Conservation (phyloP, 371 early-diverging fungal species). For the Zopfochytrium polystomum region DNA sequence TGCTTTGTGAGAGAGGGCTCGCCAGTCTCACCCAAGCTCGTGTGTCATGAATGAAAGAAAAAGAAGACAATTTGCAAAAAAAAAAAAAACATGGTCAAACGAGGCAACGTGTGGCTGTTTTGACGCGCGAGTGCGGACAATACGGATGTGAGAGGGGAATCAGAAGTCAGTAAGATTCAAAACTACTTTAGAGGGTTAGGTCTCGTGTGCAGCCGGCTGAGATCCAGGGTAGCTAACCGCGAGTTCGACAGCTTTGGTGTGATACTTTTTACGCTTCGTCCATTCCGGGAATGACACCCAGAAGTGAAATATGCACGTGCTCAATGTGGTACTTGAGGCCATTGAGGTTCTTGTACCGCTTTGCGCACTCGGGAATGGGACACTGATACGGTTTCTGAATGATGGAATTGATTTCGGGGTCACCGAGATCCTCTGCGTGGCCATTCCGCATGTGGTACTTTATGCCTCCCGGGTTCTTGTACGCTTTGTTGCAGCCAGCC, state of each 20-base stretch:
- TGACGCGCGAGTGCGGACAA: no score
- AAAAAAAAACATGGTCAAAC: background rate
- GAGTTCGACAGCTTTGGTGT: no score
- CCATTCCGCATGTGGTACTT: constrained; percentile 64
- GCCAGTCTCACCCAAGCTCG: no score
- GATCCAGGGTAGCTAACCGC: no score
- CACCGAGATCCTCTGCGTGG: constrained; percentile 51
- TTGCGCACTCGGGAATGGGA: constrained; percentile 56
- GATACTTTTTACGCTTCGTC: no score
- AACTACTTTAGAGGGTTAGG: no score
- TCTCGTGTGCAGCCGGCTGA: no score
- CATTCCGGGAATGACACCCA: no score
- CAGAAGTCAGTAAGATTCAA: no score
- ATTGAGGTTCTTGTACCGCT: constrained; percentile 68
- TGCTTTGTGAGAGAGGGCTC: no score
- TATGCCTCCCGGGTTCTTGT: constrained; percentile 67
- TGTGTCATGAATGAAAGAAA: background rate
- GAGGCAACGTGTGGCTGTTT: constrained; percentile 3
- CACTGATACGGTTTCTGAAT: constrained; percentile 65
- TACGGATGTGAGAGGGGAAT: no score
- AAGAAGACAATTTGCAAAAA: background rate
- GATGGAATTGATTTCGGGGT: constrained; percentile 49
- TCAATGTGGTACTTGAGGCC: constrained; percentile 54
- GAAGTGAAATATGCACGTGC: constrained; percentile 28
- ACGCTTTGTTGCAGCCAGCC: constrained; percentile 58